Evolutionary conservation across 2,329 filamentous ascomycete genomes (phyloP).

Genomic region (Trichoderma citrinoviride): DNA sequence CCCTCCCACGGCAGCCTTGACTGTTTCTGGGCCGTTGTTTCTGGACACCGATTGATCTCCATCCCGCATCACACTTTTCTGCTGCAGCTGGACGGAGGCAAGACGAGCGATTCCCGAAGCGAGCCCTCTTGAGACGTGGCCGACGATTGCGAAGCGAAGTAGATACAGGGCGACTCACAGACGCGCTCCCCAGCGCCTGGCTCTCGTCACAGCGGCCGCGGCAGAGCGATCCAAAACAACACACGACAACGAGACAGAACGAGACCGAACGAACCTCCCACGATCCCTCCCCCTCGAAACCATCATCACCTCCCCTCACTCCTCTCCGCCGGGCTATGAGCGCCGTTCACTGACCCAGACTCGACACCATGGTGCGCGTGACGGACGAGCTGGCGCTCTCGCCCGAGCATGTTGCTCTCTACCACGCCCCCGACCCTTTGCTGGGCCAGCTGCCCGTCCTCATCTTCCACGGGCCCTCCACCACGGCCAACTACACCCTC

Average conservation of each 20-base stretch:
- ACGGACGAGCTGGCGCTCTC: conserved; percentile 75
- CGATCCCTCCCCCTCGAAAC: background rate
- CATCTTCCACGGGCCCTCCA: conserved; percentile 88
- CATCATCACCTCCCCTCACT: background rate
- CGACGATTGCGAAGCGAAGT: background rate
- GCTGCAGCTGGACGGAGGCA: background rate
- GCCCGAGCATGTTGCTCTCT: conserved; percentile 79
- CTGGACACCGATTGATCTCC: conserved; percentile 7
- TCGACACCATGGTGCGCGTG: conserved; percentile 76
- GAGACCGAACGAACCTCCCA: background rate
- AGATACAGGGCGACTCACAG: background rate
- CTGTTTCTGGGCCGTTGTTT: conserved; percentile 16
- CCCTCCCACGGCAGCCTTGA: conserved; percentile 18
- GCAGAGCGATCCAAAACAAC: background rate
- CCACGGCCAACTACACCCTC: conserved; percentile 79
- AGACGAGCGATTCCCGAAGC: background rate
- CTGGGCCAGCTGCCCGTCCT: conserved; percentile 79
- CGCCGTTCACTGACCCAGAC: conserved; percentile 37
- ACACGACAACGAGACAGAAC: background rate
- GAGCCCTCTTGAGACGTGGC: background rate
- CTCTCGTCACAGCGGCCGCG: background rate
- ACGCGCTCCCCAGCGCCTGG: background rate
- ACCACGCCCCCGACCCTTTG: conserved; percentile 81
- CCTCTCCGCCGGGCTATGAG: conserved; percentile 24
- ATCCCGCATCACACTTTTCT: conserved; percentile 5